Evolutionary conservation across 1,284 basidiomycete species (phyloP).

Genomic region (Papiliotrema nemorosa): DNA sequence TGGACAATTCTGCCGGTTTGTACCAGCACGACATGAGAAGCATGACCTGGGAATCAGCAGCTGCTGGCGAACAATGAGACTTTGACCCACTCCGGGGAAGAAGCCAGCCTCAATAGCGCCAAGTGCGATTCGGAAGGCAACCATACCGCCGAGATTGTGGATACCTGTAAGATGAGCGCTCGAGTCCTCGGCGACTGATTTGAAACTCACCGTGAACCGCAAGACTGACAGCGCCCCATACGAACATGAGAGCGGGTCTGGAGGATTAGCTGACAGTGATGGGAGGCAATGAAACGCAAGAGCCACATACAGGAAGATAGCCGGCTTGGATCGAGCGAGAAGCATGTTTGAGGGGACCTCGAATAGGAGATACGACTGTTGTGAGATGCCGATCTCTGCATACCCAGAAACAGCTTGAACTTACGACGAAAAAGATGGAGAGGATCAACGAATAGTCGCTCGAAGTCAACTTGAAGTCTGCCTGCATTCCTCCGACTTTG

Average conservation of each 20-base stretch:
- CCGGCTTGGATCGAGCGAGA: conserved; percentile 40
- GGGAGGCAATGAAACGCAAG: conserved; percentile 13
- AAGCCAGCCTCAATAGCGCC: conserved; percentile 46
- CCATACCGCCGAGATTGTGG: conserved; percentile 41
- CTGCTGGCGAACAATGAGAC: not conserved
- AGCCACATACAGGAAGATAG: conserved; percentile 44
- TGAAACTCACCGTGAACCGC: too few species aligned
- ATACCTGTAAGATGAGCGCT: too few species aligned
- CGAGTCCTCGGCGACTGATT: too few species aligned
- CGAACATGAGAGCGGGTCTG: not conserved
- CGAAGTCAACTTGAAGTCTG: conserved; percentile 38
- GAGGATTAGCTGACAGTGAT: conserved; percentile 10
- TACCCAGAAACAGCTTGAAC: not conserved
- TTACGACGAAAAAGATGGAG: conserved; percentile 46
- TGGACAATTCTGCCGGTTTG: conserved; percentile 45
- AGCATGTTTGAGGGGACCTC: conserved; percentile 48
- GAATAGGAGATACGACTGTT: conserved; percentile 45
- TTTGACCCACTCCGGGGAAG: conserved; percentile 24
- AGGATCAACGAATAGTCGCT: conserved; percentile 43
- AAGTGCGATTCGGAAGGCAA: conserved; percentile 46
- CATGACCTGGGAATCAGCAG: conserved; percentile 19
- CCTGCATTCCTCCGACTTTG: conserved; percentile 48
- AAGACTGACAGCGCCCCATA: conserved; percentile 42
- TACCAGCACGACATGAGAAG: conserved; percentile 43
- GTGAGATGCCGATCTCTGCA: conserved; percentile 2